Evolutionary conservation across 2,329 filamentous ascomycete species (phyloP), one percentile per base, ranked within the genome.

Genomic region (Penicillium sp.): DNA sequence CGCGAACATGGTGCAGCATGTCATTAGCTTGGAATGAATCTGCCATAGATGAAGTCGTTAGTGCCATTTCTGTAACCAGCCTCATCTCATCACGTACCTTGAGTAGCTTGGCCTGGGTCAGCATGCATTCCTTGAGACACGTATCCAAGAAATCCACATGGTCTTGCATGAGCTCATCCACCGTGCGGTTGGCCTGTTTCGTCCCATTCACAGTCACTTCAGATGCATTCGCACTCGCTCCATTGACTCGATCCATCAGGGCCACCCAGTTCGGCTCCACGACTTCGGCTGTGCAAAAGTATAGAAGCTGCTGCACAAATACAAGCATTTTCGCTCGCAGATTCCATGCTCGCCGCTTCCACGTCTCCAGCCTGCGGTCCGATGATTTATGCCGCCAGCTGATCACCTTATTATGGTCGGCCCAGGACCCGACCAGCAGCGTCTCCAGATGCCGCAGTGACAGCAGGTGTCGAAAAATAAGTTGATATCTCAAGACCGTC

Each of bases 61-160:
- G 55, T 28, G 29, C 11, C 8, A 23, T 8, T 9, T 14, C 29
- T 3, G 9, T 9, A 18, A 28, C 8, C 7, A 28, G 14, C 42
- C 24, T 45, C 0, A 7, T 10, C 6, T 29, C 20, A 13, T 6
- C 10, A 69, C 76, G 55, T 78, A 95, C 91, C 70, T 89, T 85
- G 5, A 98, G 73, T 6, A 98, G 77, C 72, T 95, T 96, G 64
- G 88, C 89, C 68, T 98, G 96, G 16, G 93, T 98, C 55, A 98
- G 77, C 89, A 97, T 97, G 74, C 93, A 97, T 72, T 97, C 93
- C 71, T 97, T 98, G 61, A 98, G 76, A 67, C 93, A 98, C 3
- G 93, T 97, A 60, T 96, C 93, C 39, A 98, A 74, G 67, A 98
- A 98, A 70, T 97, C 93, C 50, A 98, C 90, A 70, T 98, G 93